These are phyloP conservation scores for Hyphopichia homilentoma DNA, from an alignment of 805 yeast genomes.

Conservation along the genomic window DNA sequence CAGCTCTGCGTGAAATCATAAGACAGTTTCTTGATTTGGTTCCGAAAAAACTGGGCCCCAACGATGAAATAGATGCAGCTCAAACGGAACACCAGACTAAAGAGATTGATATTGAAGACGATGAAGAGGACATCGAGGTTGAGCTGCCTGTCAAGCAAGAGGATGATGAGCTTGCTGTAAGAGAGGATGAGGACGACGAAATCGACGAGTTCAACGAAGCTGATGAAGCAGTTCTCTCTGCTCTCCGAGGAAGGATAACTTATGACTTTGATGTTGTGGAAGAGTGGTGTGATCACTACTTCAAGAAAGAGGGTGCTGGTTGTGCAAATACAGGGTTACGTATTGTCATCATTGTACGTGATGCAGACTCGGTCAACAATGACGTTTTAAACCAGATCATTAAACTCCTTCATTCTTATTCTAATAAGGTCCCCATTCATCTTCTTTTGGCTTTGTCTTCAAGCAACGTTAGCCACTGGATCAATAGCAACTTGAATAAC, in stretches of 20 bases:
- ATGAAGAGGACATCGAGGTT: slow-evolving; percentile 6
- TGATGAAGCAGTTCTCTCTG: slow-evolving; percentile 6
- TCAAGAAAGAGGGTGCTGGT: slow-evolving; percentile 3
- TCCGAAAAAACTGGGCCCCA: slow-evolving; percentile 1
- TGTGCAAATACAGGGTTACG: slow-evolving; percentile 9
- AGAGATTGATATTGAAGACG: slow-evolving; percentile 8
- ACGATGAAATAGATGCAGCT: slow-evolving; percentile 7
- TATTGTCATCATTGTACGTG: slow-evolving; percentile 31
- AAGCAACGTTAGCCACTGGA: slow-evolving; percentile 34
- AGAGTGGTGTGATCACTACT: slow-evolving; percentile 24
- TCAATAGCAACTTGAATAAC: slow-evolving; percentile 28
- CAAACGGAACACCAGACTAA: slow-evolving; percentile 5
- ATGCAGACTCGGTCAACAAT: slow-evolving; percentile 30
- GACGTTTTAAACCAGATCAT: slow-evolving; percentile 34
- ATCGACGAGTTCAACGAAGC: slow-evolving; percentile 12
- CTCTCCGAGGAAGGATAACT: slow-evolving; percentile 20
- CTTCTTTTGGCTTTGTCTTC: slow-evolving; percentile 36
- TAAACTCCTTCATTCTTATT: slow-evolving; percentile 25
- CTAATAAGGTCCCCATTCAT: slow-evolving; percentile 24
- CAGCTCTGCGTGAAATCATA: slow-evolving; percentile 30
- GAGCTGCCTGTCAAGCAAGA: no score
- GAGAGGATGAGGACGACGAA: slow-evolving; percentile 13
- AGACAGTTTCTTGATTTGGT: slow-evolving; percentile 22
- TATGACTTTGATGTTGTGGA: slow-evolving; percentile 35
- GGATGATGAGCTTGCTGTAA: slow-evolving; percentile 10